A percentile compares a stretch with the other conserved stretches of the same genome.
phyloP scores from a whole-genome alignment of 805 yeast genomes.

The Metschnikowia continentalis region DNA sequence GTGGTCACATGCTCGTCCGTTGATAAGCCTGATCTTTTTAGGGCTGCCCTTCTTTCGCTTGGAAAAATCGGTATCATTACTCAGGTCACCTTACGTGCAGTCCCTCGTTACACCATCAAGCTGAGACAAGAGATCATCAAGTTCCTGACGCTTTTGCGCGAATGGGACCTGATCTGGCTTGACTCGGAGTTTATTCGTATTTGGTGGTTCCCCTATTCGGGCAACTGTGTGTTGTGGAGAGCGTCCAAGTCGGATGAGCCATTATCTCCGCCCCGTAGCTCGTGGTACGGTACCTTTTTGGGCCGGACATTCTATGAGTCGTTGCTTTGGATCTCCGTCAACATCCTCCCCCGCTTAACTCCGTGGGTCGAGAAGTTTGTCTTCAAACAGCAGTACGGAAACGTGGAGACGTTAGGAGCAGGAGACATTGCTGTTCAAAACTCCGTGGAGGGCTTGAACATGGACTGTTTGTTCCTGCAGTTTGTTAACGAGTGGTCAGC shows the following conservation, averaged over 20 bases:
- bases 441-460: constrained; percentile 82
- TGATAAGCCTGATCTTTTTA: constrained; percentile 62
- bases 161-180: constrained; percentile 82
- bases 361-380: constrained; percentile 84
- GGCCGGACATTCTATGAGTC: constrained; percentile 81
- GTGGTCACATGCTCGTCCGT: constrained; percentile 60
- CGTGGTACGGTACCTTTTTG: constrained; percentile 80
- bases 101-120: constrained; percentile 78
- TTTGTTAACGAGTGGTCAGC: constrained; percentile 98
- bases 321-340: constrained; percentile 74
- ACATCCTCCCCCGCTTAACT: constrained; percentile 67
- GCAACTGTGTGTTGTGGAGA: constrained; percentile 85
- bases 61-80: constrained; percentile 92
- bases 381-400: constrained; percentile 79
- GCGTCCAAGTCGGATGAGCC: constrained; percentile 72
- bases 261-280: constrained; percentile 57
- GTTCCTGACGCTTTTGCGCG: constrained; percentile 64
- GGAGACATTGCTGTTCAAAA: constrained; percentile 67
- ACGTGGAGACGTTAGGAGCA: constrained; percentile 58
- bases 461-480: constrained; percentile 94
- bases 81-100: constrained; percentile 76
- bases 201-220: constrained; percentile 97
- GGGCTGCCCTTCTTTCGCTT: constrained; percentile 77
- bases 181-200: constrained; percentile 86
- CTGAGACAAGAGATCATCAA: constrained; percentile 78